phyloP scores from a whole-genome alignment of 768 basidiomycete genomes.

The Antrodiella citrinella region DNA sequence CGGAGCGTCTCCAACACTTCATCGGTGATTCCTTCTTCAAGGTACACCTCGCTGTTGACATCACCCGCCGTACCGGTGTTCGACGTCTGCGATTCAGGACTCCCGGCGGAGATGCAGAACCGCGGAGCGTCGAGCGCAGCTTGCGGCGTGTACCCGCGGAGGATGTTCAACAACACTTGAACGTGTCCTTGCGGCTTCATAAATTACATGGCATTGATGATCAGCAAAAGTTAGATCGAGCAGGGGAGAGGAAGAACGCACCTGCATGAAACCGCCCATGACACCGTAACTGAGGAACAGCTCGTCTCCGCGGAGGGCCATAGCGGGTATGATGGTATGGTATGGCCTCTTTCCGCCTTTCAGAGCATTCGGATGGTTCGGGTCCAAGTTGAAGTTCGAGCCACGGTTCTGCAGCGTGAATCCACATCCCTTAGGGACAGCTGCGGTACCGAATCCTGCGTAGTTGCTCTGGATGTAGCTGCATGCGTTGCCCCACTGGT shows the following conservation, averaged over 20 bases:
- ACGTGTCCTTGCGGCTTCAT: slow-evolving; percentile 88
- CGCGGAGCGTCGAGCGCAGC: slow-evolving; percentile 90
- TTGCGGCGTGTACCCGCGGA: slow-evolving; percentile 83
- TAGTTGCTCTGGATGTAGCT: slow-evolving; percentile 89
- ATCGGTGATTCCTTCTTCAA: slow-evolving; percentile 74
- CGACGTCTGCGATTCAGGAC: slow-evolving; percentile 48
- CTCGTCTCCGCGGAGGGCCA: slow-evolving; percentile 71
- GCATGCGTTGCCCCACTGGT: slow-evolving; percentile 86
- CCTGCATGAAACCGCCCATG: slow-evolving; percentile 92
- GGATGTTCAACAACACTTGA: slow-evolving; percentile 86
- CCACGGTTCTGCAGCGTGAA: slow-evolving; percentile 97
- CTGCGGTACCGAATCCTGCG: slow-evolving; percentile 87
- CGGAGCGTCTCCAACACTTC: slow-evolving; percentile 58
- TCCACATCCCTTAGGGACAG: slow-evolving; percentile 89
- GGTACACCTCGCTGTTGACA: slow-evolving; percentile 74
- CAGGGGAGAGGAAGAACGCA: slow-evolving; percentile 10
- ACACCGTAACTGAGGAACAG: slow-evolving; percentile 86
- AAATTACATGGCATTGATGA: too few species aligned
- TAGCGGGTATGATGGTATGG: slow-evolving; percentile 91
- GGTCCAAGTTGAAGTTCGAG: slow-evolving; percentile 67
- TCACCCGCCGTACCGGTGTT: slow-evolving; percentile 48
- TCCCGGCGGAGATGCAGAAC: slow-evolving; percentile 89
- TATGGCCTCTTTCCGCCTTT: slow-evolving; percentile 81
- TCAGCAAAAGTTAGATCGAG: not conserved
- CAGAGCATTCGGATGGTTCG: slow-evolving; percentile 81